Percentiles rank a stretch among this genome's conserved stretches.
phyloP scores from a whole-genome alignment of 441 rosid genomes.

The Adansonia gregorii region DNA sequence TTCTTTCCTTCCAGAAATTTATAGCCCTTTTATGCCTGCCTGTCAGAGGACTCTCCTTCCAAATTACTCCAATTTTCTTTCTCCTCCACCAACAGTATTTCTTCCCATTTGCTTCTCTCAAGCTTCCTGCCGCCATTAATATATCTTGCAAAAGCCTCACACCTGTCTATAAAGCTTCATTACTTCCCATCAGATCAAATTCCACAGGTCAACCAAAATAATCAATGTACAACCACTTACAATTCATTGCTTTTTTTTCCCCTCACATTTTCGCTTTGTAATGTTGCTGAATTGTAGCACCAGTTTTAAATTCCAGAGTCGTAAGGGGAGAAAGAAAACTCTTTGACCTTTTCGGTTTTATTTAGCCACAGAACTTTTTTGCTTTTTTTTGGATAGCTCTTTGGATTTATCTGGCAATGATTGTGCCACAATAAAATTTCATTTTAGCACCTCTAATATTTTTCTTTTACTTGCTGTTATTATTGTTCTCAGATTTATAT shows the following conservation, averaged over 20 bases:
- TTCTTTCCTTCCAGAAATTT: neutral
- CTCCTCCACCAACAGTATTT: neutral
- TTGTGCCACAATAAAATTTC: neutral
- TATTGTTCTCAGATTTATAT: neutral
- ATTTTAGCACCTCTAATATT: neutral
- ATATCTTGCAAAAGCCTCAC: neutral
- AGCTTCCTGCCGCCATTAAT: neutral
- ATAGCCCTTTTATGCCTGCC: too few species aligned
- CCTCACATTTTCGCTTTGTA: neutral
- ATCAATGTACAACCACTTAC: neutral
- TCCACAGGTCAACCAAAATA: neutral
- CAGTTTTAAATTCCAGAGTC: neutral
- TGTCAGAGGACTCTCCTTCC: too few species aligned
- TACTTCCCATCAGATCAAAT: neutral
- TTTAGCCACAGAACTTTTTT: neutral
- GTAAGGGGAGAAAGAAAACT: neutral
- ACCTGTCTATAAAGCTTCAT: neutral
- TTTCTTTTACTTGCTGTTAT: neutral
- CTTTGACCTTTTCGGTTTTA: neutral
- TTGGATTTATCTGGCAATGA: neutral
- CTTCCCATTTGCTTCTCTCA: neutral
- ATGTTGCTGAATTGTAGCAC: neutral
- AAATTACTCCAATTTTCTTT: neutral
- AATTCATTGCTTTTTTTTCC: neutral
- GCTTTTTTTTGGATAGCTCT: neutral